These are phyloP conservation scores for Macrolepiota albuminosa DNA, from an alignment of 768 basidiomycete genomes.

Conservation along the genomic window DNA sequence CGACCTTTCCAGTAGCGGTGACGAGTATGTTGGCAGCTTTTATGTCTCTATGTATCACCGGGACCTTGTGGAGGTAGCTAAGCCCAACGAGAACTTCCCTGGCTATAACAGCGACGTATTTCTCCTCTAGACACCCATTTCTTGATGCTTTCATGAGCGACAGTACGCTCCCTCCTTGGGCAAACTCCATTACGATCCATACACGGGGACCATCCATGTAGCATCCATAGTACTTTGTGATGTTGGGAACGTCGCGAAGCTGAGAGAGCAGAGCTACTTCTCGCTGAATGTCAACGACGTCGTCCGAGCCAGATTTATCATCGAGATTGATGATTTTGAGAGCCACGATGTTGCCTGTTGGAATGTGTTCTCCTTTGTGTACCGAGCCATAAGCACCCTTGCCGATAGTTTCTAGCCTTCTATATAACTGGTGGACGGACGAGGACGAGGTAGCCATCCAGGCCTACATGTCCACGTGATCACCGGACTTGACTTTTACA, in stretches of 20 bases:
- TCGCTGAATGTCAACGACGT: conserved; percentile 93
- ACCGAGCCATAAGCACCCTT: conserved; percentile 97
- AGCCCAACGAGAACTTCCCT: conserved; percentile 87
- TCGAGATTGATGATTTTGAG: conserved; percentile 99
- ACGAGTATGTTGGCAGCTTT: conserved; percentile 97
- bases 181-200: conserved; percentile 99
- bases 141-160: conserved; percentile 88
- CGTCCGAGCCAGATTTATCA: conserved; percentile 77
- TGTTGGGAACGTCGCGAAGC: conserved; percentile 83
- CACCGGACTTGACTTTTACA: neutral
- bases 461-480: conserved; percentile 10
- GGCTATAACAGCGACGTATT: conserved; percentile 80
- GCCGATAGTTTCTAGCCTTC: conserved; percentile 87
- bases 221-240: conserved; percentile 96
- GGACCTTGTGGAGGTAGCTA: conserved; percentile 86
- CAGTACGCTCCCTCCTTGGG: conserved; percentile 90
- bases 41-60: conserved; percentile 95
- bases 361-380: conserved; percentile 82
- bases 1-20: conserved; percentile 82
- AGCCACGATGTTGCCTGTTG: conserved; percentile 85
- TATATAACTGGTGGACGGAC: conserved; percentile 75
- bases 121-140: conserved; percentile 78
- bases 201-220: conserved; percentile 92
- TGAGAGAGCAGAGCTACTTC: conserved; percentile 92
- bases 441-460: conserved; percentile 19